Conservation (phyloP, 202 grass and related monocot species). For the Musa balbisiana region DNA sequence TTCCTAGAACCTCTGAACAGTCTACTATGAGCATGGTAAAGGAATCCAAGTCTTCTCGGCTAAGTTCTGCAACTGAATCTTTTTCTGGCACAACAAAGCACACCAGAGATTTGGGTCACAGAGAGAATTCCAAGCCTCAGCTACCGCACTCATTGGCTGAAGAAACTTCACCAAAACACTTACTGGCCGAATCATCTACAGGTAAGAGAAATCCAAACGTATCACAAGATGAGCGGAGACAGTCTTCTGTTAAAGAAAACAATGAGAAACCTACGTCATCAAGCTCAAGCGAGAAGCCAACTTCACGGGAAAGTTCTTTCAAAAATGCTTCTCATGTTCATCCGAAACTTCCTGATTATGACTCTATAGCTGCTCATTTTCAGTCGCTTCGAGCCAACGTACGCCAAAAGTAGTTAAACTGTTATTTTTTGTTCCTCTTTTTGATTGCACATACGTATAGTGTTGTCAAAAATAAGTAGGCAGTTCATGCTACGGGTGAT, state of each 20-base stretch:
- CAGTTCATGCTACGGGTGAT: neutral
- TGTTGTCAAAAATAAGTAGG: neutral
- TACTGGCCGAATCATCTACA: constrained; percentile 20
- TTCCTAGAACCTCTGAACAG: neutral
- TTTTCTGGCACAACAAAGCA: constrained; percentile 14
- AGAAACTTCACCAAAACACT: constrained; percentile 31
- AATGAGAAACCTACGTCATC: constrained; percentile 8
- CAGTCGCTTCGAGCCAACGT: constrained; percentile 62
- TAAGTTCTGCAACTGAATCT: constrained; percentile 14
- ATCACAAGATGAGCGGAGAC: constrained; percentile 5
- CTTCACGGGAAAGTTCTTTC: constrained; percentile 29
- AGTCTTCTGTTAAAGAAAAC: constrained; percentile 23
- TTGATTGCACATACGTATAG: constrained; percentile 3
- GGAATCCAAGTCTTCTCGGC: constrained; percentile 20
- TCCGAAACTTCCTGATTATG: constrained; percentile 82
- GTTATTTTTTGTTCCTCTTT: neutral
- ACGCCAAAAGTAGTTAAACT: neutral
- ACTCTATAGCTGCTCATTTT: constrained; percentile 80
- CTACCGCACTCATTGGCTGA: constrained; percentile 31
- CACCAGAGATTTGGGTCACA: constrained; percentile 14
- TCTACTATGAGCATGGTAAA: constrained; percentile 9
- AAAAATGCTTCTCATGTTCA: constrained; percentile 43
- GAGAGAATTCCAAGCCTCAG: constrained; percentile 13
- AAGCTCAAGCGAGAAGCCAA: constrained; percentile 6
- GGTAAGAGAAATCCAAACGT: constrained; percentile 28